These are phyloP conservation scores for Leccinum rimulosum DNA, from an alignment of 768 basidiomycete species.

Conservation along the genomic window DNA sequence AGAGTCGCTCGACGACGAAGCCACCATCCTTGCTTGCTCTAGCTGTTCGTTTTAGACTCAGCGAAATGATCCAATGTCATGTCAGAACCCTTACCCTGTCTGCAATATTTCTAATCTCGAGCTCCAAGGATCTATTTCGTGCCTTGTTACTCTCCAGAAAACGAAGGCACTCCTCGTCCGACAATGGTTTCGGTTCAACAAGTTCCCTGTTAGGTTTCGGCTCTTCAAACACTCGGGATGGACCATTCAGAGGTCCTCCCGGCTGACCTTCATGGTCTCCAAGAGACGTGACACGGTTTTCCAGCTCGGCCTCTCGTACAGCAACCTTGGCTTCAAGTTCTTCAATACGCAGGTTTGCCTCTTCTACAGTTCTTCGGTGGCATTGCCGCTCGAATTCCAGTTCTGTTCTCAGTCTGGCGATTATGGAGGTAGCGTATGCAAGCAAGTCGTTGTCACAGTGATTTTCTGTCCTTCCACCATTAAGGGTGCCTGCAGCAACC, in stretches of 20 bases:
- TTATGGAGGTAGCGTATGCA: conserved; percentile 44
- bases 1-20: conserved; percentile 1
- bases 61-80: neutral
- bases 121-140: conserved; percentile 43
- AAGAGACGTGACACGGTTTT: conserved; percentile 29
- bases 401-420: conserved; percentile 41
- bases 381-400: conserved; percentile 44
- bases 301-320: conserved; percentile 55
- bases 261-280: conserved; percentile 1
- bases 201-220: conserved; percentile 5
- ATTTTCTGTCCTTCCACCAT: neutral
- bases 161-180: conserved; percentile 40
- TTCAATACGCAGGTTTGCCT: conserved; percentile 41
- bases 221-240: neutral
- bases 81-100: conserved; percentile 31
- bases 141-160: conserved; percentile 38
- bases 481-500: neutral
- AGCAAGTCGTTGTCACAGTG: conserved; percentile 29
- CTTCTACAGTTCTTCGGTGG: conserved; percentile 39
- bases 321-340: conserved; percentile 53
- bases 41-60: conserved; percentile 13
- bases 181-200: conserved; percentile 20
- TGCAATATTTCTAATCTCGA: conserved; percentile 40
- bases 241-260: neutral
- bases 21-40: conserved; percentile 17